Evolutionary conservation across 805 yeast genomes (phyloP).

Genomic region (Ogataea kodamae): DNA sequence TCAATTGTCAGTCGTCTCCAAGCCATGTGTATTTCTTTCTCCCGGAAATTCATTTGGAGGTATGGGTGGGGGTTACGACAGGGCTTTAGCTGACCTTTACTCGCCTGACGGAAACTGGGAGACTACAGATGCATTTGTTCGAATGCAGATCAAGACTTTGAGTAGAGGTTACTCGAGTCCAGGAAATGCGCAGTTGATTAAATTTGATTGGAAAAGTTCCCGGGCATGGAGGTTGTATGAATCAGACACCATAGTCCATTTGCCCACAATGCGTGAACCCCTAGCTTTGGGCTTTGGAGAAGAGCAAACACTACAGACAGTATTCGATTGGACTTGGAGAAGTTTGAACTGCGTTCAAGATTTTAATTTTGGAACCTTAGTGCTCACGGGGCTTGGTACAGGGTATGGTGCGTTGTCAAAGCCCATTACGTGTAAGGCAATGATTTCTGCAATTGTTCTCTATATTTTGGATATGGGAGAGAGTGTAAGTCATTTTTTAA

Average conservation of each 20-base stretch:
- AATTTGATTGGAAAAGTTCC: conserved; percentile 26
- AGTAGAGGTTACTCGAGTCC: conserved; percentile 35
- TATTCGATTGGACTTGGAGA: conserved; percentile 40
- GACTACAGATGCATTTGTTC: conserved; percentile 24
- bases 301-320: conserved; percentile 17
- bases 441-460: conserved; percentile 35
- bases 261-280: conserved; percentile 42
- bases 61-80: conserved; percentile 52
- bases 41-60: conserved; percentile 52
- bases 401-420: conserved; percentile 37
- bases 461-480: conserved; percentile 17
- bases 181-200: conserved; percentile 29
- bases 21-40: conserved; percentile 36
- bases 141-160: conserved; percentile 10
- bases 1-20: too few relatives aligned
- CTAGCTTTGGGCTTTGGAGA: conserved; percentile 12
- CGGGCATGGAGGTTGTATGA: conserved; percentile 29
- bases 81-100: conserved; percentile 32
- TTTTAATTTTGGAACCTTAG: conserved; percentile 24
- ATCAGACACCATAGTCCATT: conserved; percentile 33
- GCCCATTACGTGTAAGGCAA: conserved; percentile 32
- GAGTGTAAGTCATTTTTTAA: conserved; percentile 8
- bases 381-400: conserved; percentile 39
- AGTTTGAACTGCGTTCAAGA: conserved; percentile 25
- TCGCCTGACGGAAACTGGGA: conserved; percentile 15